Evolutionary conservation across 2,329 filamentous ascomycete genomes (phyloP).

Genomic region (Alternaria consortialis): DNA sequence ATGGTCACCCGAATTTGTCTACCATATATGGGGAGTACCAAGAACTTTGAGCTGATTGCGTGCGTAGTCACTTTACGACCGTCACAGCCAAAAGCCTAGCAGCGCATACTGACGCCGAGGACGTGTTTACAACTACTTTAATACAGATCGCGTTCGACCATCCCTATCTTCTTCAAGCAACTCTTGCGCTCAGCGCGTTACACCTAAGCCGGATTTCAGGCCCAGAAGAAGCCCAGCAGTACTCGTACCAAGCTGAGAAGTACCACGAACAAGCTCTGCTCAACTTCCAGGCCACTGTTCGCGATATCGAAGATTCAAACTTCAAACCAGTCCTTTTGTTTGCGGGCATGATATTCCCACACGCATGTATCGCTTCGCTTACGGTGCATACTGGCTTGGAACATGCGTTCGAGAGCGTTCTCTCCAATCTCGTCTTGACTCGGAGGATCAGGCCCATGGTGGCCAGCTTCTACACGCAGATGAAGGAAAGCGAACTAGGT

Average conservation of each 20-base stretch:
- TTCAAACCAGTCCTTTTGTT: constrained; percentile 50
- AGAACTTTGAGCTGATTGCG: neutral
- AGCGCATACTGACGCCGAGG: constrained; percentile 25
- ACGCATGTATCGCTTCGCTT: constrained; percentile 31
- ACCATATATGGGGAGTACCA: neutral
- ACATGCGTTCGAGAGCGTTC: constrained; percentile 29
- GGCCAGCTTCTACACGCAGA: constrained; percentile 20
- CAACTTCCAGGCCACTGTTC: constrained; percentile 30
- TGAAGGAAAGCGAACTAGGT: constrained; percentile 25
- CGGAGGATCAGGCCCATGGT: constrained; percentile 39
- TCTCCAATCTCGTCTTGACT: constrained; percentile 36
- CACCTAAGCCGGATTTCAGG: constrained; percentile 52
- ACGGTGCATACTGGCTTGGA: constrained; percentile 20
- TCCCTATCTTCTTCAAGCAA: constrained; percentile 56
- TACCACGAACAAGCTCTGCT: constrained; percentile 34
- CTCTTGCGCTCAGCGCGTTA: constrained; percentile 56
- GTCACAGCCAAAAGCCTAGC: constrained; percentile 38
- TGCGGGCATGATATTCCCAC: constrained; percentile 31
- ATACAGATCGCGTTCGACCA: constrained; percentile 51
- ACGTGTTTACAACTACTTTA: constrained; percentile 33
- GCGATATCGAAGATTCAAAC: constrained; percentile 50
- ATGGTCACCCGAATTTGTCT: neutral
- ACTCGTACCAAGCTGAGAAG: constrained; percentile 28
- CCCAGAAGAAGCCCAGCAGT: constrained; percentile 15
- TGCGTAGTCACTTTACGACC: constrained; percentile 37